phyloP scores from a whole-genome alignment of 805 yeast species.

The Diddensiella caesifluorescens region DNA sequence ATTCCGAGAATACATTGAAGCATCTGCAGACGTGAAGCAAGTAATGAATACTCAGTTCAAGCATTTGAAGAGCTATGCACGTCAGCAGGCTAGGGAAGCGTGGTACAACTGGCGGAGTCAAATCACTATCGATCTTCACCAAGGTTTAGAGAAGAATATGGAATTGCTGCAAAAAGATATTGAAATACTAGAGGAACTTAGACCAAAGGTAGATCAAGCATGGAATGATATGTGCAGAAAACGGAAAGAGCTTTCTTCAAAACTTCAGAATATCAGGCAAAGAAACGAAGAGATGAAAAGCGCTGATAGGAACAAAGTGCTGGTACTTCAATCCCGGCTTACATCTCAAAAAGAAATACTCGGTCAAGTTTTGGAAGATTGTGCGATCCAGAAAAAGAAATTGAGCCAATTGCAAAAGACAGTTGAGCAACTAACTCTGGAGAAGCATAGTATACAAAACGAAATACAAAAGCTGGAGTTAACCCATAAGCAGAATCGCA shows the following conservation, averaged over 20 bases:
- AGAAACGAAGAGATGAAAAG: constrained; percentile 14
- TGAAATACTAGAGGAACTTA: constrained; percentile 12
- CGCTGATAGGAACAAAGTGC: constrained; percentile 19
- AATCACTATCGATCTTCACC: constrained; percentile 42
- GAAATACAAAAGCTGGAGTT: constrained; percentile 22
- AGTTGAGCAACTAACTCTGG: constrained; percentile 11
- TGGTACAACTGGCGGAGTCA: constrained; percentile 64
- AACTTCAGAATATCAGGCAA: constrained; percentile 18
- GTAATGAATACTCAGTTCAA: constrained; percentile 45
- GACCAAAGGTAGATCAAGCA: neutral
- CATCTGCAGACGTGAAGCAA: constrained; percentile 36
- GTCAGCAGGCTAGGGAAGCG: constrained; percentile 47
- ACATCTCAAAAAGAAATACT: constrained; percentile 12
- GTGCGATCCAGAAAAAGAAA: neutral
- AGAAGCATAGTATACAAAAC: constrained; percentile 7
- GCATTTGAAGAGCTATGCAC: constrained; percentile 45
- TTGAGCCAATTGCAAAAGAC: constrained; percentile 13
- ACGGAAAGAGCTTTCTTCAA: constrained; percentile 15
- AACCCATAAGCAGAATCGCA: constrained; percentile 17
- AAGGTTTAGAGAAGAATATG: constrained; percentile 23
- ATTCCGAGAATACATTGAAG: constrained; percentile 44
- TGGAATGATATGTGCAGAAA: constrained; percentile 9
- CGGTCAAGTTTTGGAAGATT: neutral
- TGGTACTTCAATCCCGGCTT: constrained; percentile 16
- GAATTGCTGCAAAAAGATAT: constrained; percentile 20